These are phyloP conservation scores for Excoecaria agallocha DNA, from an alignment of 345 rosid genomes.

Conservation along the genomic window DNA sequence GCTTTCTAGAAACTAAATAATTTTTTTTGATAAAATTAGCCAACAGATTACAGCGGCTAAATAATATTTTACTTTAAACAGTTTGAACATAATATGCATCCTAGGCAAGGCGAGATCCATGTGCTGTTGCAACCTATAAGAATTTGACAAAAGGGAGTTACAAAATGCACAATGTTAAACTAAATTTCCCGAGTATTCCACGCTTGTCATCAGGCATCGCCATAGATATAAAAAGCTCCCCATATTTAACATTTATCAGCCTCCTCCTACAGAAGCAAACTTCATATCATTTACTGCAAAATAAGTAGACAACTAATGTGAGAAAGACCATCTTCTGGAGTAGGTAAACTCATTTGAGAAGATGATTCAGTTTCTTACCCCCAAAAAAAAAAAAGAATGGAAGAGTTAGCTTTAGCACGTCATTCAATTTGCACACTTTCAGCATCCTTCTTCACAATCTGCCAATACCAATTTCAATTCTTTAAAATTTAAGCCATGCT, in stretches of 20 bases:
- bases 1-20: not conserved
- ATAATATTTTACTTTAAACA: not conserved
- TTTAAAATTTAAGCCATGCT: not conserved
- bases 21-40: not conserved
- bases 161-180: not conserved
- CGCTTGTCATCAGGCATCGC: not conserved
- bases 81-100: not conserved
- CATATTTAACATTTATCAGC: not conserved
- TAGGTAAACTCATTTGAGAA: not conserved
- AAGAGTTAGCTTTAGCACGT: not conserved
- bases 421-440: conserved; percentile 39
- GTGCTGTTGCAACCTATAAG: not conserved
- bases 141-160: not conserved
- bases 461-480: conserved; percentile 21
- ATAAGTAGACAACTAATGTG: not conserved
- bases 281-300: not conserved
- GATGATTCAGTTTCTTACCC: not conserved
- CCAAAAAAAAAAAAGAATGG: not conserved
- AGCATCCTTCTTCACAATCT: conserved; percentile 61
- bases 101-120: not conserved
- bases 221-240: not conserved
- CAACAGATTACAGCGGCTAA: not conserved
- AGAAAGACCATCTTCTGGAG: not conserved
- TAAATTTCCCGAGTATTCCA: not conserved
- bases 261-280: not conserved